phyloP scores from a whole-genome alignment of 257 asterid species.

The Catharanthus roseus region DNA sequence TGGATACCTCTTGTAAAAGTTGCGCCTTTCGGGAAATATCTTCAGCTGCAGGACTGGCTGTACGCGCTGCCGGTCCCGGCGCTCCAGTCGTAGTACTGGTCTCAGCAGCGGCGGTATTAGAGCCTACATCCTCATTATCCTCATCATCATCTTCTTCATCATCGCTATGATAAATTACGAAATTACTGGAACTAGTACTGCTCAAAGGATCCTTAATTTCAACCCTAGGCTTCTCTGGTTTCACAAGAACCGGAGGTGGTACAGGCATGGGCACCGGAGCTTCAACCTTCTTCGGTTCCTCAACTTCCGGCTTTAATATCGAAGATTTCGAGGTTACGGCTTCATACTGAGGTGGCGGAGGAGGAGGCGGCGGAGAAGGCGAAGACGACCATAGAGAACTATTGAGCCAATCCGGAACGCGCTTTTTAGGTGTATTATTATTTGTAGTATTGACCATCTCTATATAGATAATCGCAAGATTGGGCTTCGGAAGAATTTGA shows the following conservation, averaged over 20 bases:
- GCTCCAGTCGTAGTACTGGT: constrained; percentile 18
- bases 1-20: constrained; percentile 61
- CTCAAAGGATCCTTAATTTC: constrained; percentile 57
- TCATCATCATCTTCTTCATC: constrained; percentile 57
- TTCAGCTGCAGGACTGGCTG: constrained; percentile 31
- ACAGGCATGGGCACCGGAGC: constrained; percentile 29
- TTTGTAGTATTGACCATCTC: constrained; percentile 18
- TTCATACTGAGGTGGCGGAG: constrained; percentile 13
- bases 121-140: constrained; percentile 34
- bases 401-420: constrained; percentile 28
- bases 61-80: constrained; percentile 19
- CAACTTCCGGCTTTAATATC: constrained; percentile 15
- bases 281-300: constrained; percentile 3
- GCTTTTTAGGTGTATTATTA: constrained; percentile 15
- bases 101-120: constrained; percentile 30
- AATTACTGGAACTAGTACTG: constrained; percentile 17
- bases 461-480: not conserved
- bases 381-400: constrained; percentile 21
- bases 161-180: constrained; percentile 26
- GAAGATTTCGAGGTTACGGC: constrained; percentile 15
- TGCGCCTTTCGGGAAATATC: constrained; percentile 64
- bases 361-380: constrained; percentile 8
- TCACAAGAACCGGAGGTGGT: constrained; percentile 30
- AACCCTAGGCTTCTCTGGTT: constrained; percentile 28
- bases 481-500: not conserved